Evolutionary conservation across 2,329 filamentous ascomycete species (phyloP).

Genomic region (Cercospora janseana): DNA sequence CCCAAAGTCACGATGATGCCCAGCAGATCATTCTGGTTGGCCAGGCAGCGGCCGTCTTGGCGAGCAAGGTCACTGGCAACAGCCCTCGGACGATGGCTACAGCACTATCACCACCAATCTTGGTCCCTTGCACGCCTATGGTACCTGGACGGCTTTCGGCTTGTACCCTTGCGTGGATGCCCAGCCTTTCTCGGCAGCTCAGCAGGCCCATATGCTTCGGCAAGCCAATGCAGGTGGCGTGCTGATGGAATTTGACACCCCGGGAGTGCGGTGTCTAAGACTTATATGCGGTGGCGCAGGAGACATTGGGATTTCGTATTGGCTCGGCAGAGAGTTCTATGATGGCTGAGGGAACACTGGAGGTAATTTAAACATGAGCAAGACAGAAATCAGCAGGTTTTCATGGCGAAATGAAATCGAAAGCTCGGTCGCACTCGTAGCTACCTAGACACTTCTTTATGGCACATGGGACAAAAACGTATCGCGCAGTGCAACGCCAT

Average conservation of each 20-base stretch:
- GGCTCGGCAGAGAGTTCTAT: constrained; percentile 5
- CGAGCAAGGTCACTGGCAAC: background rate
- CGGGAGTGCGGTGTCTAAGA: background rate
- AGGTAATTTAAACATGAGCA: too few species aligned
- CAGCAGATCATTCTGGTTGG: too few species aligned
- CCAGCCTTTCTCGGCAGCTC: background rate
- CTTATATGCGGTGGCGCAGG: background rate
- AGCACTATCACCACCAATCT: background rate
- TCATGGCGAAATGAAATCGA: too few species aligned
- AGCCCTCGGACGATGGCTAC: background rate
- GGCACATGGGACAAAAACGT: constrained; percentile 5
- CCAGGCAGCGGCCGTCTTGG: too few species aligned
- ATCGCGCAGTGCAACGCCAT: too few species aligned
- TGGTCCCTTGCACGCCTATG: constrained; percentile 3
- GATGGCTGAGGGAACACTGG: background rate
- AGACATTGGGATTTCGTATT: background rate
- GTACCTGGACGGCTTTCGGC: background rate
- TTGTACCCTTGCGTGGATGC: constrained; percentile 2
- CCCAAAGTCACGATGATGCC: too few species aligned
- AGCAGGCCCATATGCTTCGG: background rate
- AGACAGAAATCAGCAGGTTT: too few species aligned
- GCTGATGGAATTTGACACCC: background rate
- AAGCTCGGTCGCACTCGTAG: too few species aligned
- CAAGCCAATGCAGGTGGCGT: constrained; percentile 2
- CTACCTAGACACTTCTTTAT: too few species aligned